Conservation (phyloP, 1,139 yeast species). For the Torulaspora pretoriensis region DNA sequence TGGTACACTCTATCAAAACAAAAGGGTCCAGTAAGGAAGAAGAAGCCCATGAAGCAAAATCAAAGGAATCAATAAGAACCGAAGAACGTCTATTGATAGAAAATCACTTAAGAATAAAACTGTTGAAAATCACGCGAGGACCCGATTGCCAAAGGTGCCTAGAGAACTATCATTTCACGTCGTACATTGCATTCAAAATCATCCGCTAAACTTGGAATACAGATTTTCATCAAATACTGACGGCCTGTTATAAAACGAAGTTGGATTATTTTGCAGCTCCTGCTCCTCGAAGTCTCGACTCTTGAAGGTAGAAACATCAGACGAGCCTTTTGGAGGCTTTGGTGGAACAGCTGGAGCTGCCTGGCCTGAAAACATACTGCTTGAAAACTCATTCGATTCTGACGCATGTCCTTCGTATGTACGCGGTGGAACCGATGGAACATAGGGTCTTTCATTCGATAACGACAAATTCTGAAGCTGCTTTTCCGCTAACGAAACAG, state of each 20-base stretch:
- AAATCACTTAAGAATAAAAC: not conserved
- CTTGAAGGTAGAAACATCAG: not conserved
- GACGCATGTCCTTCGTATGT: conserved; percentile 4
- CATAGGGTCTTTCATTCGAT: not conserved
- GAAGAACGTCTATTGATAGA: no score
- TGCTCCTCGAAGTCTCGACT: conserved; percentile 20
- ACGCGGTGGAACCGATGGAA: conserved; percentile 10
- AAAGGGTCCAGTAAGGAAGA: not conserved
- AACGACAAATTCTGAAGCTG: conserved; percentile 5
- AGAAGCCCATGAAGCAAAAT: not conserved
- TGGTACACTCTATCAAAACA: conserved; percentile 29
- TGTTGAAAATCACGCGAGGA: not conserved
- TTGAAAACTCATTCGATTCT: not conserved
- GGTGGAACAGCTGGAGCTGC: conserved; percentile 28
- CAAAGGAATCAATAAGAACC: not conserved
- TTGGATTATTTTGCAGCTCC: conserved; percentile 31
- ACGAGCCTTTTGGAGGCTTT: conserved; percentile 14
- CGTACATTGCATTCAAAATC: not conserved
- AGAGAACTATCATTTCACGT: no score
- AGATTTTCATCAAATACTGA: conserved; percentile 45
- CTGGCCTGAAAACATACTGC: not conserved
- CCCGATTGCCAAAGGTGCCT: no score
- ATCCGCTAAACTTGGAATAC: conserved; percentile 40
- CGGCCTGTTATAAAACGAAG: conserved; percentile 42
- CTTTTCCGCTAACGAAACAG: conserved; percentile 2